Evolutionary conservation across 140 eudicot genomes (phyloP).

Genomic region (Bidens hawaiensis): DNA sequence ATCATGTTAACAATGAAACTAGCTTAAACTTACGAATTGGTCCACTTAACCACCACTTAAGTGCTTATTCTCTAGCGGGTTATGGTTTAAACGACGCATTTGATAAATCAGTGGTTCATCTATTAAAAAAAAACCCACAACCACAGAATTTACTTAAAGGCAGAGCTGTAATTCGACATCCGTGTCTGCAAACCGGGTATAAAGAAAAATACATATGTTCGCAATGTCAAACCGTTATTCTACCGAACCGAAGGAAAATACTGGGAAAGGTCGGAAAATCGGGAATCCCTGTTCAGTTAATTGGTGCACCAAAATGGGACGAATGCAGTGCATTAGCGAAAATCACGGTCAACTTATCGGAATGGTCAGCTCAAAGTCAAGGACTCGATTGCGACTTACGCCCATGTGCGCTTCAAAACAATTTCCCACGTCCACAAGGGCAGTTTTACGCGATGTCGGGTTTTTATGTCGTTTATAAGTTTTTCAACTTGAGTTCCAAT

Average conservation of each 20-base stretch:
- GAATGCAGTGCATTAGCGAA: conserved; percentile 76
- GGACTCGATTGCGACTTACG: conserved; percentile 79
- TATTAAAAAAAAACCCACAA: conserved; percentile 44
- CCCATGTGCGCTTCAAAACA: conserved; percentile 81
- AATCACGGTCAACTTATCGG: conserved; percentile 78
- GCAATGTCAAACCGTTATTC: conserved; percentile 55
- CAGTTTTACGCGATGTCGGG: conserved; percentile 95
- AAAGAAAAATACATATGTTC: conserved; percentile 67
- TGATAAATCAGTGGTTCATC: conserved; percentile 86
- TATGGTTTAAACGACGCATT: conserved; percentile 97
- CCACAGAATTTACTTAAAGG: conserved; percentile 57
- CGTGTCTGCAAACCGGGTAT: conserved; percentile 88
- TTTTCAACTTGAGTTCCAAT: conserved; percentile 77
- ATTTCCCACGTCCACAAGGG: conserved; percentile 76
- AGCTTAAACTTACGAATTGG: conserved; percentile 85
- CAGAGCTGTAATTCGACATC: conserved; percentile 61
- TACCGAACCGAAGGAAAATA: conserved; percentile 29
- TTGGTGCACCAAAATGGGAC: conserved; percentile 90
- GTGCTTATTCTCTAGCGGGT: conserved; percentile 90
- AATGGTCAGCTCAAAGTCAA: conserved; percentile 68
- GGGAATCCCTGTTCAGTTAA: conserved; percentile 50
- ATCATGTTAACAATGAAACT: conserved; percentile 43
- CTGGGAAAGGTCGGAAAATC: conserved; percentile 47
- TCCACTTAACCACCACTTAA: conserved; percentile 74
- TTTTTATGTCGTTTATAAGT: conserved; percentile 82